Base-by-base conservation (phyloP, 208 protist genomes). In the Crithidia bombi region DNA sequence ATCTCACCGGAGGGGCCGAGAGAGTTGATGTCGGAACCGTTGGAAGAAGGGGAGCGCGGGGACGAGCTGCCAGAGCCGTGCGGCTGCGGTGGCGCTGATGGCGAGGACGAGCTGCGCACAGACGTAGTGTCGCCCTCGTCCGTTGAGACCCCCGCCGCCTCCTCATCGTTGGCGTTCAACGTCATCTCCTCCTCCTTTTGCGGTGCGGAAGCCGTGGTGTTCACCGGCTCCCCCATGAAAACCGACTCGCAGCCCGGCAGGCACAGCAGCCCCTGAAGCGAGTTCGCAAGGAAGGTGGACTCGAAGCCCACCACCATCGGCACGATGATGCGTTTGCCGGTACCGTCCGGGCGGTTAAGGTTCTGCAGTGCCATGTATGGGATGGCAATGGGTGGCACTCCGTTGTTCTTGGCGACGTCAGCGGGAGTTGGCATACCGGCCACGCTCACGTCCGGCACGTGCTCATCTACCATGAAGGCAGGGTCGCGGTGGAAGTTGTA, bases 161-260 rank as follows among this genome's bases (percentile, higher is more conserved):
- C 33, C 36, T 72, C 66, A 17, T 72, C 56, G n/a, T 44, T 46
- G 6, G 15, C 35, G 7, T 65, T 43, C 58, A 39, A 55, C 30
- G 17, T 23, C 25, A 23, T 14, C 1, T 64, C 32, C 19, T 56
- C 43, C 5, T 52, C 35, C 36, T 38, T 65, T 30, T 25, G 54
- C 17, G 2, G 26, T 36, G 21, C 46, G 36, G n/a, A n/a, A n/a
- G 25, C 19, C 6, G 15, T 12, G 26, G 25, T 51, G 43, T 23
- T 38, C 23, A 61, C 44, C 23, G 50, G 49, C 15, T 76, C 28
- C n/a, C 75, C 79, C 54, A 91, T 75, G 26, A 91, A 71, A 10
- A 73, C 74, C 7, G 56, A 69, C 67, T 88, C 85, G 57, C 72
- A 87, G 4, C 85, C 85, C 7, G 85, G 85, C 44, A 88, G 67